Evolutionary conservation across 2,329 filamentous ascomycete genomes (phyloP).

Genomic region (Didymella segeticola): DNA sequence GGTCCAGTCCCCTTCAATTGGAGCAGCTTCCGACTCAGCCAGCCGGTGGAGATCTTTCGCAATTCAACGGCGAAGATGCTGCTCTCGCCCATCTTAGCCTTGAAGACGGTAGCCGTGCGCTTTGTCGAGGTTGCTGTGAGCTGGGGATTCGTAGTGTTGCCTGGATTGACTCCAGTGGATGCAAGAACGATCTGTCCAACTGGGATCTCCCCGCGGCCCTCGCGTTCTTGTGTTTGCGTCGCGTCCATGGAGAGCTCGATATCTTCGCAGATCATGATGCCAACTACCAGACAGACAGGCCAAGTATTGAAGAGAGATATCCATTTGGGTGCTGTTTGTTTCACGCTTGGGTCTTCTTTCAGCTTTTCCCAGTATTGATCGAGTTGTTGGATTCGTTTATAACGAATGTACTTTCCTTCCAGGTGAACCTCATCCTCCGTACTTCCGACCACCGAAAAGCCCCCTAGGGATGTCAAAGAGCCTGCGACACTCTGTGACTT

Average conservation of each 20-base stretch:
- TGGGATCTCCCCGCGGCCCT: not conserved
- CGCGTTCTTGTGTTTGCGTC: not conserved
- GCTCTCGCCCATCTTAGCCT: not conserved
- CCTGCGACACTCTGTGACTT: not conserved
- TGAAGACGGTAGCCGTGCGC: not conserved
- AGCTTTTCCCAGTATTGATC: not conserved
- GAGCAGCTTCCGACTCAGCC: not conserved
- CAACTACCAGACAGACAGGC: not conserved
- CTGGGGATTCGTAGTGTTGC: not conserved
- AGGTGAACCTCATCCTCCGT: not conserved
- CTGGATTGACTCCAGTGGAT: not conserved
- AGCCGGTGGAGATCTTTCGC: not conserved
- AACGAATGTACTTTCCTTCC: not conserved
- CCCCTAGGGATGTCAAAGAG: not conserved
- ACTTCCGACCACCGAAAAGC: not conserved
- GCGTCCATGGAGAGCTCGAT: not conserved
- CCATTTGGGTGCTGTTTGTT: not conserved
- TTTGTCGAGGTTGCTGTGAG: not conserved
- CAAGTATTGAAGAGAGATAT: not conserved
- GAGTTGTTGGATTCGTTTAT: not conserved
- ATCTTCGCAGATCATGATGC: not conserved
- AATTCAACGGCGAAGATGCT: not conserved
- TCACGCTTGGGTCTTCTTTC: not conserved
- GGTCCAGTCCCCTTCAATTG: not conserved
- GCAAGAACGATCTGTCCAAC: not conserved